phyloP scores from a whole-genome alignment of 2,329 filamentous ascomycete species.

The Aureobasidium sp. region DNA sequence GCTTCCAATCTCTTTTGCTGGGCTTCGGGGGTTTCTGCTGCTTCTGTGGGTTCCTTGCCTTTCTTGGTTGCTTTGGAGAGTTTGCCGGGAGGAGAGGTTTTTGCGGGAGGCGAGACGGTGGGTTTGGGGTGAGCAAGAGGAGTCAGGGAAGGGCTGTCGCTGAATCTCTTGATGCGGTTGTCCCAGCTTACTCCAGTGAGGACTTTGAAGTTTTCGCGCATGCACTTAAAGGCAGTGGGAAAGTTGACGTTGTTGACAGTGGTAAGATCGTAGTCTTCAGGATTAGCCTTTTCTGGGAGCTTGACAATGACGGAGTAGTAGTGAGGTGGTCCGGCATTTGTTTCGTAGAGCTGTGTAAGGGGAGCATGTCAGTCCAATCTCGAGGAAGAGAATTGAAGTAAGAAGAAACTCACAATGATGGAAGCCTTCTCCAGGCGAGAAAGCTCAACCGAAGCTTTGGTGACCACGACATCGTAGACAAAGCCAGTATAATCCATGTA shows the following conservation, averaged over 20 bases:
- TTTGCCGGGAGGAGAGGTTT: background rate
- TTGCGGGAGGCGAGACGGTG: background rate
- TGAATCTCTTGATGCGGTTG: conserved; percentile 28
- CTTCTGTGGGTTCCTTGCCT: background rate
- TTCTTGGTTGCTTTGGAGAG: background rate
- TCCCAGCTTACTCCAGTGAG: conserved; percentile 37
- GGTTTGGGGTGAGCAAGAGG: background rate
- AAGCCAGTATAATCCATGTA: conserved; percentile 59
- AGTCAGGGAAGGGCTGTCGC: background rate
- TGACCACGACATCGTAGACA: conserved; percentile 56
- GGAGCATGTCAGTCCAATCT: conserved; percentile 16
- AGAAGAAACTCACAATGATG: conserved; percentile 47
- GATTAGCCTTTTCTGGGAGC: conserved; percentile 18
- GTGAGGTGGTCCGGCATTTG: conserved; percentile 46
- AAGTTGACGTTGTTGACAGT: conserved; percentile 24
- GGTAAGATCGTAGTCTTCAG: conserved; percentile 8
- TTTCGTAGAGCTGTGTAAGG: conserved; percentile 57
- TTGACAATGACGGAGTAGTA: conserved; percentile 53
- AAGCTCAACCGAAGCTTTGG: conserved; percentile 43
- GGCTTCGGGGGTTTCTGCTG: background rate
- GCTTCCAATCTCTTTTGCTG: conserved; percentile 1
- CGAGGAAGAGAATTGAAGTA: background rate
- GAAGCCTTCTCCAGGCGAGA: conserved; percentile 53
- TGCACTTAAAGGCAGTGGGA: conserved; percentile 29
- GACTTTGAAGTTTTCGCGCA: conserved; percentile 35